Percentiles rank a stretch among this genome's conserved stretches.
Conservation (phyloP, 2,329 filamentous ascomycete genomes). For the Chalaropsis ovoidea region DNA sequence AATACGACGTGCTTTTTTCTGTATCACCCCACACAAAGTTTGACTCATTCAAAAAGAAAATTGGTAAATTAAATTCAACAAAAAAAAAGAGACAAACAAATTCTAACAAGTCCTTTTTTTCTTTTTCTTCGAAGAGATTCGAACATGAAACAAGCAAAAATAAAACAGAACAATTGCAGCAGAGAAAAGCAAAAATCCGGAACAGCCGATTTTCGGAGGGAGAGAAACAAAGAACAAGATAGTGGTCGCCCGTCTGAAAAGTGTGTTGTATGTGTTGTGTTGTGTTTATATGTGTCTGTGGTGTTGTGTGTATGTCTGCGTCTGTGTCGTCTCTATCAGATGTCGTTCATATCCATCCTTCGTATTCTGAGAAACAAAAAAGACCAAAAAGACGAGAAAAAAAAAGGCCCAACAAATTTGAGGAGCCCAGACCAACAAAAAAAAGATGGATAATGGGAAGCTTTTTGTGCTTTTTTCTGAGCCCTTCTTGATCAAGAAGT, state of each 20-base stretch:
- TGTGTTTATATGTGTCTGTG: neutral
- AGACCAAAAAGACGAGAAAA: neutral
- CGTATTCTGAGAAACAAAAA: neutral
- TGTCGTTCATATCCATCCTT: constrained; percentile 9
- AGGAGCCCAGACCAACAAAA: constrained; percentile 5
- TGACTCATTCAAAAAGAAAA: neutral
- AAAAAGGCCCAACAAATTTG: constrained; percentile 5
- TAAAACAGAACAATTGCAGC: neutral
- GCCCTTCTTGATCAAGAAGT: neutral
- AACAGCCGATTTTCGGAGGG: neutral
- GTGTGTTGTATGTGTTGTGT: too few relatives aligned
- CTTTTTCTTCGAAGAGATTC: neutral
- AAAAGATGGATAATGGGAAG: neutral
- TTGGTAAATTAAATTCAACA: neutral
- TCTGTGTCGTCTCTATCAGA: constrained; percentile 3
- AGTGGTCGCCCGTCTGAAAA: neutral
- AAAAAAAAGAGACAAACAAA: neutral
- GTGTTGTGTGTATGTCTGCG: neutral
- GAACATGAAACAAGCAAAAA: neutral
- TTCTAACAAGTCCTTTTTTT: neutral
- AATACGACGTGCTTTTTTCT: neutral
- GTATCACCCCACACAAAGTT: neutral
- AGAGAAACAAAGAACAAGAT: neutral
- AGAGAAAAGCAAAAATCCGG: neutral
- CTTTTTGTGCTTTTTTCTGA: constrained; percentile 1